Evolutionary conservation across 1,139 yeast species (phyloP).

Genomic region (Candida frijolesensis): DNA sequence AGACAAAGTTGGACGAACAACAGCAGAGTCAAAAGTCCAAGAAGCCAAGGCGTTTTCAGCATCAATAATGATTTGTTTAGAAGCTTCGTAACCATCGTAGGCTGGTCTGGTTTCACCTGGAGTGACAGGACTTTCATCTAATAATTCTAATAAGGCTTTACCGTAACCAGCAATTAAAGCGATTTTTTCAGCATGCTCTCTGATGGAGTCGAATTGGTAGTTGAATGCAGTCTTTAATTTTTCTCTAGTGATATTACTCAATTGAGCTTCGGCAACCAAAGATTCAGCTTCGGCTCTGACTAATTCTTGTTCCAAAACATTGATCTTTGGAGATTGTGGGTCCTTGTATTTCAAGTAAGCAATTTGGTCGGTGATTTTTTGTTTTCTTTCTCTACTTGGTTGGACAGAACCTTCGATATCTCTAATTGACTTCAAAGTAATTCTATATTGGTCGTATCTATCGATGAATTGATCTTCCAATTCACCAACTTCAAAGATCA

Average conservation of each 20-base stretch:
- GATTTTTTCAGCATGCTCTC: constrained; percentile 95
- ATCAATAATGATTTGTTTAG: constrained; percentile 96
- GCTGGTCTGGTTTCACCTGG: constrained; percentile 99
- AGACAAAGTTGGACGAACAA: constrained; percentile 90
- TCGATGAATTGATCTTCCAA: constrained; percentile 97
- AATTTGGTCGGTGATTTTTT: constrained; percentile 95
- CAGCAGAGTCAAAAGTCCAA: constrained; percentile 96
- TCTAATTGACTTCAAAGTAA: constrained; percentile 91
- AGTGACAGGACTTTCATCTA: constrained; percentile 95
- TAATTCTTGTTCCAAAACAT: constrained; percentile 94
- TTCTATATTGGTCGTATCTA: constrained; percentile 96
- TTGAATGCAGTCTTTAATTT: constrained; percentile 96
- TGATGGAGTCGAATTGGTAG: constrained; percentile 94
- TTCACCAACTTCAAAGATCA: constrained; percentile 95
- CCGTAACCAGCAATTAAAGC: constrained; percentile 99
- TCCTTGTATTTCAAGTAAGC: constrained; percentile 98
- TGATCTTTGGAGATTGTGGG: constrained; percentile 94
- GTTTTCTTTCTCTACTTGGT: constrained; percentile 98
- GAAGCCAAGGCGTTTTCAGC: constrained; percentile 94
- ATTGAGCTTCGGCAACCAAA: constrained; percentile 97
- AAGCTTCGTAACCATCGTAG: constrained; percentile 97
- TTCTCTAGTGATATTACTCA: constrained; percentile 96
- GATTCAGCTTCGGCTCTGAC: constrained; percentile 99
- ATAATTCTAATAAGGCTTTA: constrained; percentile 91
- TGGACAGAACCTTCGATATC: constrained; percentile 97